phyloP scores from a whole-genome alignment of 805 yeast species.

The Yarrowia yakushimensis region DNA sequence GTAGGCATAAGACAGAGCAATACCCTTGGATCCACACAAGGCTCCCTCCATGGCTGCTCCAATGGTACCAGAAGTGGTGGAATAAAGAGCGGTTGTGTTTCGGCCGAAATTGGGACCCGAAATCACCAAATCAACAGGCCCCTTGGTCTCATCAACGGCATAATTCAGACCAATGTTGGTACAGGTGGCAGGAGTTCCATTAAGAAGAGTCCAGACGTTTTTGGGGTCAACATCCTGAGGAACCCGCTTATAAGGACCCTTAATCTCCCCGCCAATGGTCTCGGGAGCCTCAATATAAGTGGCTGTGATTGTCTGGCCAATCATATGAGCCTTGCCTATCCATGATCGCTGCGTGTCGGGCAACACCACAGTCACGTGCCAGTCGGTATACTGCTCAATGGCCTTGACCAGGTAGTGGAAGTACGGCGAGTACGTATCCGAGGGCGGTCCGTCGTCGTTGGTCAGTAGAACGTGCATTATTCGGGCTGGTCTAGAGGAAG shows the following conservation, averaged over 20 bases:
- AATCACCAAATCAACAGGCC: conserved; percentile 76
- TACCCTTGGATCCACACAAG: conserved; percentile 55
- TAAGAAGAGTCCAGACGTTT: conserved; percentile 77
- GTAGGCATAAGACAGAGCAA: conserved; percentile 88
- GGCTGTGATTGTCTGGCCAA: conserved; percentile 55
- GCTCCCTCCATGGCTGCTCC: conserved; percentile 97
- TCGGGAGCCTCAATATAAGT: conserved; percentile 31
- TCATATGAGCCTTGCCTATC: conserved; percentile 95
- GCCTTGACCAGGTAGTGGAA: conserved; percentile 76
- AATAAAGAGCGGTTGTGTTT: conserved; percentile 83
- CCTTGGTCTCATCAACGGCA: conserved; percentile 45
- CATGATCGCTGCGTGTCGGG: conserved; percentile 86
- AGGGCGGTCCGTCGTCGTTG: conserved; percentile 95
- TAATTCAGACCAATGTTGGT: conserved; percentile 85
- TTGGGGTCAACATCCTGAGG: conserved; percentile 30
- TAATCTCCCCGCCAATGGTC: conserved; percentile 28
- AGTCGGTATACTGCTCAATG: conserved; percentile 59
- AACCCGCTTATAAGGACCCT: conserved; percentile 24
- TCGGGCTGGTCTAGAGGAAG: too few species aligned
- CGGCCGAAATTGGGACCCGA: conserved; percentile 97
- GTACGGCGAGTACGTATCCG: conserved; percentile 76
- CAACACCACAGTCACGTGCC: conserved; percentile 80
- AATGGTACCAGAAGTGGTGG: conserved; percentile 88
- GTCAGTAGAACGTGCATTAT: conserved; percentile 46
- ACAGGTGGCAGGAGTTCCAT: conserved; percentile 96